A percentile compares a stretch with the other conserved stretches of the same genome.
Conservation (phyloP, 257 asterid species). For the Nemophila menziesii region DNA sequence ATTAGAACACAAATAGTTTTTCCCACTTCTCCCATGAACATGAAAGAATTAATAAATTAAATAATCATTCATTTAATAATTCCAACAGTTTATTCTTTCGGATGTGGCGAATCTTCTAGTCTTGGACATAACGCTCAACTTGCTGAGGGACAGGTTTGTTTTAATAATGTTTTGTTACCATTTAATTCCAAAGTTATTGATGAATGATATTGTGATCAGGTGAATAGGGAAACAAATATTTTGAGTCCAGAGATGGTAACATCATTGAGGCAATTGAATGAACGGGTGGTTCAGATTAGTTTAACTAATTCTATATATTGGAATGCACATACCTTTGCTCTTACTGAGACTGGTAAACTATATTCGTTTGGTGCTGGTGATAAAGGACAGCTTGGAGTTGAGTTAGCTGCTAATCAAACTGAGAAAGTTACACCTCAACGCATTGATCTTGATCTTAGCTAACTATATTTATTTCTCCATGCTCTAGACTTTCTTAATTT, state of each 20-base stretch:
- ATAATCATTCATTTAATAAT: too few species aligned
- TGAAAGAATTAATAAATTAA: too few species aligned
- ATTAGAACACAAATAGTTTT: too few species aligned
- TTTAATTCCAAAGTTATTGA: background rate
- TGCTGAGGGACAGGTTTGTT: constrained; percentile 65
- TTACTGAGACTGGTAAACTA: constrained; percentile 77
- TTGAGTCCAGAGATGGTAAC: constrained; percentile 69
- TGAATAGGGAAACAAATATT: constrained; percentile 49
- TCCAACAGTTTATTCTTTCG: constrained; percentile 96
- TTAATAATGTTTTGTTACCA: constrained; percentile 1
- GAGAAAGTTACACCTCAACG: constrained; percentile 77
- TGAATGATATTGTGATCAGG: constrained; percentile 25
- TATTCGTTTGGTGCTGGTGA: constrained; percentile 96
- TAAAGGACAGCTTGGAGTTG: constrained; percentile 90
- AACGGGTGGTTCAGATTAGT: constrained; percentile 87
- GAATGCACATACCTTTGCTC: constrained; percentile 96
- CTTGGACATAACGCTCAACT: constrained; percentile 69
- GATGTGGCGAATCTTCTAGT: constrained; percentile 94
- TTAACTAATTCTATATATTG: constrained; percentile 88
- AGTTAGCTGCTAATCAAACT: constrained; percentile 47
- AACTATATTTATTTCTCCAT: constrained; percentile 4
- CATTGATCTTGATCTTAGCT: constrained; percentile 68
- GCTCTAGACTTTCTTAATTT: too few species aligned
- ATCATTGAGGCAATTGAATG: constrained; percentile 62
- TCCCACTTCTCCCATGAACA: too few species aligned